phyloP scores from a whole-genome alignment of 495 filamentous ascomycete species.

The Neurospora sp. region DNA sequence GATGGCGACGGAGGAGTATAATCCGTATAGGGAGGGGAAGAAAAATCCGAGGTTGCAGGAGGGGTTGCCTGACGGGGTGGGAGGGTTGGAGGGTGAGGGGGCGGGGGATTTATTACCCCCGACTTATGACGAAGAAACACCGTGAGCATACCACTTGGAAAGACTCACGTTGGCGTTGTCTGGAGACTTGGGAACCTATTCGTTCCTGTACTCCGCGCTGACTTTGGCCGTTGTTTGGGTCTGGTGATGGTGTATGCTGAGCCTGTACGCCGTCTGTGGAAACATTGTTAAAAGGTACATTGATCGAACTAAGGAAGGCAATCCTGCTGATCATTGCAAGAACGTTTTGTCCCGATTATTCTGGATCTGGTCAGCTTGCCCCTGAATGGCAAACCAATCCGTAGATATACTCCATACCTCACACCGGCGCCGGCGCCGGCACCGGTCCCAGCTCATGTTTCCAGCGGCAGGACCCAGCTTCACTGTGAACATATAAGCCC shows the following conservation, averaged over 20 bases:
- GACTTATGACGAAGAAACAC: not conserved
- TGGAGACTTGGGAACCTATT: not conserved
- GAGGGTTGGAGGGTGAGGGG: not conserved
- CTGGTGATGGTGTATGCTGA: not conserved
- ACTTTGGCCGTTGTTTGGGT: not conserved
- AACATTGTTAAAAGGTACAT: not conserved
- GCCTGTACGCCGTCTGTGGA: not conserved
- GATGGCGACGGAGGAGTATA: not conserved
- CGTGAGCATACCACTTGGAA: not conserved
- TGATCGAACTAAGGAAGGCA: not conserved
- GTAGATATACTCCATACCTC: too few species aligned
- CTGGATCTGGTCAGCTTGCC: not conserved
- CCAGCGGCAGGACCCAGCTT: not conserved
- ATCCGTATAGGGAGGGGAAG: not conserved
- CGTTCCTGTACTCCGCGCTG: not conserved
- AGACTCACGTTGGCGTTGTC: not conserved
- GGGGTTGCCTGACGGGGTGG: not conserved
- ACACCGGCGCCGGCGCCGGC: too few species aligned
- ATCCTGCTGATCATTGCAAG: not conserved
- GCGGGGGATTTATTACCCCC: not conserved
- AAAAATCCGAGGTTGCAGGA: not conserved
- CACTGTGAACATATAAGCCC: not conserved
- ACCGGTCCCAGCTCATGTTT: too few species aligned
- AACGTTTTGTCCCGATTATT: not conserved
- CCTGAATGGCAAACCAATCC: too few species aligned